Percentiles rank a stretch among this genome's conserved stretches.
Evolutionary conservation across 2,329 filamentous ascomycete species (phyloP).

Genomic region (Colletotrichum godetiae): DNA sequence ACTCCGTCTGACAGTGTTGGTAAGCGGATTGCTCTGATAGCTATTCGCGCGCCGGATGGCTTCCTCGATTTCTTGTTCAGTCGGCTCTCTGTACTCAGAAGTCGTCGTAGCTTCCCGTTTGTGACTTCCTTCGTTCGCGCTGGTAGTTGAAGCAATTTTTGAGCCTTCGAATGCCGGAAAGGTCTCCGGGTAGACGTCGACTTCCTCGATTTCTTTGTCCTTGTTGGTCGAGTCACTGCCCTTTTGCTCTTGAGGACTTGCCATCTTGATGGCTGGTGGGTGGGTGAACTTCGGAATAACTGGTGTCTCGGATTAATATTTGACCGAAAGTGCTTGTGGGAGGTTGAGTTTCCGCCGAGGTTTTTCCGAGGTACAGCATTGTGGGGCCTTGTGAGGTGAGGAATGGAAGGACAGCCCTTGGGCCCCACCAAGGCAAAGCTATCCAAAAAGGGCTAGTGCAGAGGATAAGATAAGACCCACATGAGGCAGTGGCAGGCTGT

Average conservation of each 20-base stretch:
- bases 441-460: constrained; percentile 4
- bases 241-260: constrained; percentile 9
- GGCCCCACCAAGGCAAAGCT: constrained; percentile 6
- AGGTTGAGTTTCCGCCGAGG: neutral
- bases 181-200: constrained; percentile 21
- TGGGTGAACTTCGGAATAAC: constrained; percentile 28
- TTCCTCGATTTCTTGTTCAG: constrained; percentile 24
- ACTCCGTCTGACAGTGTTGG: constrained; percentile 29
- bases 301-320: constrained; percentile 7
- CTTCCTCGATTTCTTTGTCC: constrained; percentile 14
- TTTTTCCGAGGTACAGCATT: neutral
- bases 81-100: constrained; percentile 18
- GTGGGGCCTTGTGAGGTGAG: neutral
- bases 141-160: neutral
- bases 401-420: neutral
- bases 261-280: constrained; percentile 13
- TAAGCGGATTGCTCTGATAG: constrained; percentile 17
- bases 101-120: neutral
- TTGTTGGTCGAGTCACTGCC: constrained; percentile 8
- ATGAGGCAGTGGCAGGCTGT: constrained; percentile 13
- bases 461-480: constrained; percentile 24
- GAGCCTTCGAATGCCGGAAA: constrained; percentile 25
- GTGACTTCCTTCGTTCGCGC: neutral
- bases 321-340: neutral
- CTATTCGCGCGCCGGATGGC: constrained; percentile 27